phyloP scores from a whole-genome alignment of 2,329 filamentous ascomycete species.

The Beauveria sp. region DNA sequence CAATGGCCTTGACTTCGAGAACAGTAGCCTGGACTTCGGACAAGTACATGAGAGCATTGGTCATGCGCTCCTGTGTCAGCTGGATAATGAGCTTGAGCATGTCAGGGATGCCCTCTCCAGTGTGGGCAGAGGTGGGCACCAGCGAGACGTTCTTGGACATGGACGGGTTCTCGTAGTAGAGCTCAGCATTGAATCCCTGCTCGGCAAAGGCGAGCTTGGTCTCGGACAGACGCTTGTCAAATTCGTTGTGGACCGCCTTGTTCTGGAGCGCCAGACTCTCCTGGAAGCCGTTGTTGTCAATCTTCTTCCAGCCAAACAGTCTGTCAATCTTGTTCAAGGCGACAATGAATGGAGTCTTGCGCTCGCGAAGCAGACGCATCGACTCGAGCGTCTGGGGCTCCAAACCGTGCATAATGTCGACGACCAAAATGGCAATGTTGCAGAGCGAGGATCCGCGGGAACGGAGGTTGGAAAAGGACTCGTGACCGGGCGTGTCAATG shows the following conservation, averaged over 20 bases:
- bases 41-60: slow-evolving; percentile 93
- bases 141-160: slow-evolving; percentile 94
- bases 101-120: slow-evolving; percentile 97
- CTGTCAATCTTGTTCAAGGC: slow-evolving; percentile 99
- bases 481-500: slow-evolving; percentile 98
- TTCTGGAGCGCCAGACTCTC: slow-evolving; percentile 85
- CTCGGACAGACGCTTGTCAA: slow-evolving; percentile 79
- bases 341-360: slow-evolving; percentile 96
- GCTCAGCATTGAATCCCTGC: slow-evolving; percentile 94
- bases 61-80: slow-evolving; percentile 96
- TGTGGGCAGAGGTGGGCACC: slow-evolving; percentile 93
- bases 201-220: slow-evolving; percentile 93
- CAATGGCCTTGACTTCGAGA: slow-evolving; percentile 97
- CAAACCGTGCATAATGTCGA: slow-evolving; percentile 99
- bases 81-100: slow-evolving; percentile 93
- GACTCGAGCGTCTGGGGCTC: slow-evolving; percentile 97
- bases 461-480: slow-evolving; percentile 97
- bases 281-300: slow-evolving; percentile 96
- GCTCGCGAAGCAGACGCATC: slow-evolving; percentile 85
- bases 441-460: slow-evolving; percentile 96
- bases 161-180: slow-evolving; percentile 97
- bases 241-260: slow-evolving; percentile 90
- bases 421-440: slow-evolving; percentile 97
- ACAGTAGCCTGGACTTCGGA: slow-evolving; percentile 97
- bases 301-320: slow-evolving; percentile 97